These are phyloP conservation scores for Hanseniaspora mollemarum DNA, from an alignment of 805 yeast genomes.

Conservation along the genomic window DNA sequence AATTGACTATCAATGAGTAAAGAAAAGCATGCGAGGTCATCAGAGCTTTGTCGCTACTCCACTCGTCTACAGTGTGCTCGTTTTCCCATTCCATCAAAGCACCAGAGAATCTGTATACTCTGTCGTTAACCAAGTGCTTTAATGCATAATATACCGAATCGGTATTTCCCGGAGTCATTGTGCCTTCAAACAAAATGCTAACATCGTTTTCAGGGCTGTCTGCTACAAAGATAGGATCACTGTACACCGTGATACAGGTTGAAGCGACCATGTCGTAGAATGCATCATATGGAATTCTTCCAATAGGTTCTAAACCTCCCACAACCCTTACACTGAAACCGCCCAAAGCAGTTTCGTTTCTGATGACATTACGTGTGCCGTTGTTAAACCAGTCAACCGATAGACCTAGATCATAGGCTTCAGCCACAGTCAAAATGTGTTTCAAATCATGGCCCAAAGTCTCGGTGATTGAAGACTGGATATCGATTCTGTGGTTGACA, in stretches of 20 bases:
- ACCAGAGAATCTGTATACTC: slow-evolving; percentile 19
- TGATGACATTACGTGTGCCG: neutral
- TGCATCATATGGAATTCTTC: slow-evolving; percentile 32
- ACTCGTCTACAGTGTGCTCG: slow-evolving; percentile 20
- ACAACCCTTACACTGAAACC: slow-evolving; percentile 25
- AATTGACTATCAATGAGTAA: slow-evolving; percentile 17
- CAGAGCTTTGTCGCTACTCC: slow-evolving; percentile 15
- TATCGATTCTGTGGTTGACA: slow-evolving; percentile 45
- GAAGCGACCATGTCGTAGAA: slow-evolving; percentile 50
- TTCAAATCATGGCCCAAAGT: slow-evolving; percentile 32
- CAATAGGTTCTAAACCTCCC: slow-evolving; percentile 39
- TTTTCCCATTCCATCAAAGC: slow-evolving; percentile 8
- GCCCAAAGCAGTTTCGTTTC: slow-evolving; percentile 13
- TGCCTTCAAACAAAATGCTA: slow-evolving; percentile 17
- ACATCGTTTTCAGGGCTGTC: neutral
- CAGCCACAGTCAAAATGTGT: slow-evolving; percentile 16
- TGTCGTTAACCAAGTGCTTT: slow-evolving; percentile 15
- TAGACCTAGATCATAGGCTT: slow-evolving; percentile 16
- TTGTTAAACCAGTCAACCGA: slow-evolving; percentile 11
- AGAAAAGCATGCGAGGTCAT: slow-evolving; percentile 19
- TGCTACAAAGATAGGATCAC: slow-evolving; percentile 32
- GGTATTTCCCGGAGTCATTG: slow-evolving; percentile 19
- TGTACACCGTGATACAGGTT: slow-evolving; percentile 43
- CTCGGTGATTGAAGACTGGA: slow-evolving; percentile 41
- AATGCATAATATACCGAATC: slow-evolving; percentile 18